These are phyloP conservation scores for Cladosporium velox DNA, from an alignment of 2,329 filamentous ascomycete genomes.

Conservation along the genomic window DNA sequence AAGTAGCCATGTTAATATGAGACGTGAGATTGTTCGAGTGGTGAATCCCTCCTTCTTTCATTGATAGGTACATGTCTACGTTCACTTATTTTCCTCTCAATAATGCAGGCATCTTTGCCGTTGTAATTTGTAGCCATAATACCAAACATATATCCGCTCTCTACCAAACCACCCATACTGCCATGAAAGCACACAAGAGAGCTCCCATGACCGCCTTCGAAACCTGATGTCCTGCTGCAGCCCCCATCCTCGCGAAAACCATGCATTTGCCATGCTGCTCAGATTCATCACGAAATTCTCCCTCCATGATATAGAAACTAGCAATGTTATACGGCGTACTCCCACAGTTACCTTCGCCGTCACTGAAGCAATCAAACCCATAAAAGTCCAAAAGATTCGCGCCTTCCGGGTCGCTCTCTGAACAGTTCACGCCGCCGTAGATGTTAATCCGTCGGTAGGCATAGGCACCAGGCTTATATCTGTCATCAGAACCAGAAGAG, in stretches of 20 bases:
- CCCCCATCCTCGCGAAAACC: background rate
- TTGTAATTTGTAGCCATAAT: background rate
- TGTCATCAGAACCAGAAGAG: background rate
- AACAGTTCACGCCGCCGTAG: background rate
- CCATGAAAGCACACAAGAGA: background rate
- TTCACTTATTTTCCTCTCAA: no score
- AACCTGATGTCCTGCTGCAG: background rate
- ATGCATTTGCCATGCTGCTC: background rate
- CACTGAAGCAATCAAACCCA: constrained; percentile 13
- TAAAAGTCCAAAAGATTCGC: background rate
- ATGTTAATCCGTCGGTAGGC: background rate
- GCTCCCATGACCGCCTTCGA: background rate
- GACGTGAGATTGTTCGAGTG: background rate
- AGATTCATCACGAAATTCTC: background rate
- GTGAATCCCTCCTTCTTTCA: background rate
- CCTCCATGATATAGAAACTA: background rate
- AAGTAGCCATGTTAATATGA: background rate
- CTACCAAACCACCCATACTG: background rate
- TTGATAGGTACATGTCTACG: background rate
- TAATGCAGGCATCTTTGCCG: no score
- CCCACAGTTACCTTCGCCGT: background rate
- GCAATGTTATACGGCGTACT: background rate
- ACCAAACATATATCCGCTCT: background rate
- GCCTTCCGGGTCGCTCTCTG: background rate
- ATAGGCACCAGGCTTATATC: background rate